Base-by-base conservation (phyloP, 2,329 filamentous ascomycete species). In the Colletotrichum agaves region DNA sequence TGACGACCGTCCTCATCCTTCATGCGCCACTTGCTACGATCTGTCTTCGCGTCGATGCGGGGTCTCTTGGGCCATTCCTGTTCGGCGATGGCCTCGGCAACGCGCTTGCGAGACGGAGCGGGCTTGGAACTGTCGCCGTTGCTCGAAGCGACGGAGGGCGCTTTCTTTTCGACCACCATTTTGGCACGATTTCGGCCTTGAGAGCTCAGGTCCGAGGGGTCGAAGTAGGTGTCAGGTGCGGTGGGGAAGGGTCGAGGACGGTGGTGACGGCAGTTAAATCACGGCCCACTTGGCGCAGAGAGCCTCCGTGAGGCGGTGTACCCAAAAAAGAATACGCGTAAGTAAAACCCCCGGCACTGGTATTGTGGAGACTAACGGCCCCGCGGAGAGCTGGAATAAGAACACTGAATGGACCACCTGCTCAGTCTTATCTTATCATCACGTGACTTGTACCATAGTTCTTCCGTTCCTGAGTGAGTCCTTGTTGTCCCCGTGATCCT, bases 1-100 rank as follows among this genome's bases (percentile, higher is more conserved):
- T 98, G 94, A 62, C 92, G 87, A 55, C 96, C 95, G 58, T 88
- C 86, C 67, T 97, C 93, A 75, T 97, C 91, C 69, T 89, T 87
- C 76, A 98, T 81, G 69, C 96, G 88, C 96, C 96, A 99, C 78
- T 92, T 86, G 7, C 88, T 87, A 71, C 88, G 88, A 79, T 99
- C 95, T 4, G 94, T 98, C 75, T 87, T 88, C 43, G 84, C 80
- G 50, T 79, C 80, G 53, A 88, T 77, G 69, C 77, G 82, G 35
- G 83, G 82, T 55, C 78, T 80, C 72, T 86, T 87, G 37, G 81
- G 78, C 66, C 75, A 79, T 37, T 74, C 72, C 47, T 78, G 76
- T 44, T 73, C 72, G 50, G 75, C 68, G 35, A 76, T 75, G 65
- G 77, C 75, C 61, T 82, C 80, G 69, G 77, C 78, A 43, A 76